Base-by-base conservation (phyloP, 2,329 filamentous ascomycete genomes). In the Colletotrichum spinosum region DNA sequence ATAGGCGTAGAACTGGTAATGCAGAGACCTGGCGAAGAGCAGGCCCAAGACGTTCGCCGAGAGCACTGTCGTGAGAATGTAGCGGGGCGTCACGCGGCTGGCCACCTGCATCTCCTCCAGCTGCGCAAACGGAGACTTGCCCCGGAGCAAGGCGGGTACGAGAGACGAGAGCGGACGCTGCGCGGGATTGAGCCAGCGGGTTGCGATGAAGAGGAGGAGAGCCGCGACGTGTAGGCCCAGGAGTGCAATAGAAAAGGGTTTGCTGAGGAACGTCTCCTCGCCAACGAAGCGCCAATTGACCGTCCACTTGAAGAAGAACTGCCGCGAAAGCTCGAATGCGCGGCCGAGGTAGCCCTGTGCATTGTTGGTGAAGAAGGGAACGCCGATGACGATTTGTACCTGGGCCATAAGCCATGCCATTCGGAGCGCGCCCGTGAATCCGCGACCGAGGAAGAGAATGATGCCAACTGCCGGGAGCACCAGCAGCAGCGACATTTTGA, bases 231-330 rank as follows among this genome's bases (percentile, higher is more conserved):
- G 93, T 60, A 87, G 74, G 2, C 78, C 82, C 34, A 97, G 82
- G 55, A 97, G 83, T 12, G 80, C 77, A 15, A 90, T 71, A 34
- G 93, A 88, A 74, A 97, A 97, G 2, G 80, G 75, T 65, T 81
- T 86, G 70, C 84, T 86, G 51, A 97, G 84, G 72, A 99, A 99
- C 0, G 81, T 78, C 7, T 92, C 87, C 78, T 97, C 94, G 13
- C 92, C 90, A n/a, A 97, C 80, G 76, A 98, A 98, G 58, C 94
- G 89, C 96, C 96, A 99, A 78, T 99, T 99, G 70, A 99, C 96
- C 0, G 96, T 99, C 96, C 96, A 99, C 79, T 95, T 94, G 83
- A 95, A 98, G 72, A 97, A 85, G 80, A 99, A 99, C 71, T 93
- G 89, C 59, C 96, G 86, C 51, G 92, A 94, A 64, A 99, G 85